Base-by-base conservation (phyloP, 192 early-diverging fungal genomes). In the Gaertneriomyces semiglobifer region DNA sequence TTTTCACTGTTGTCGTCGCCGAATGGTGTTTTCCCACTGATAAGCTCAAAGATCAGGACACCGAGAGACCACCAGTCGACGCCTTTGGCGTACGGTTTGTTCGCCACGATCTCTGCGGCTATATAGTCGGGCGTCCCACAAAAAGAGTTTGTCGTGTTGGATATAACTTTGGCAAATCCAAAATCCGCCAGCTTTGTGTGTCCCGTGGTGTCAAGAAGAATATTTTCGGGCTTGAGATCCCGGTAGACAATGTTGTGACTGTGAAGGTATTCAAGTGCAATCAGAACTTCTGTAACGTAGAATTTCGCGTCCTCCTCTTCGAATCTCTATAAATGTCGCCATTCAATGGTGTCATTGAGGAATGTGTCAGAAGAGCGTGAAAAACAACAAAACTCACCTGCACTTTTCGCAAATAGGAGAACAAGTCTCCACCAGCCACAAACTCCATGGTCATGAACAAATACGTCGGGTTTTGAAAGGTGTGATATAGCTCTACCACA, bases 31-130 rank as follows among this genome's bases (percentile, higher is more conserved):
- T 83, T 77, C 39, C 91, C 90, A 2, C 82, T 77, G 20, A 88
- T 67, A 67, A 88, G 78, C 69, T 89, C 90, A 63, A 89, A 99
- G 16, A 99, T 77, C 54, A 99, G 79, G 25, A 97, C 93, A 48
- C 96, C 96, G 54, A 98, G 82, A 4, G 95, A 92, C 95, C 95
- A 99, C 96, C 96, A 99, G 81, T 99, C 96, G 1, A 97, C 94
- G 9, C 89, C 86, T 66, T 95, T 95, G 46, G 85, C 90, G 76
- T 99, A 99, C 14, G 92, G 91, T 45, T 90, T 86, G 53, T 87
- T 89, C 44, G 88, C 79, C 8, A 98, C 76, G 18, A 98, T 73
- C 81, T 98, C 95, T 8, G 89, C 92, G 0, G 95, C 92, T 53
- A 98, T 88, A 73, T 97, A 98, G 71, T 99, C 96, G n/a, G 95